Conservation (phyloP, 1,284 basidiomycete genomes). For the Peniophora sp. region DNA sequence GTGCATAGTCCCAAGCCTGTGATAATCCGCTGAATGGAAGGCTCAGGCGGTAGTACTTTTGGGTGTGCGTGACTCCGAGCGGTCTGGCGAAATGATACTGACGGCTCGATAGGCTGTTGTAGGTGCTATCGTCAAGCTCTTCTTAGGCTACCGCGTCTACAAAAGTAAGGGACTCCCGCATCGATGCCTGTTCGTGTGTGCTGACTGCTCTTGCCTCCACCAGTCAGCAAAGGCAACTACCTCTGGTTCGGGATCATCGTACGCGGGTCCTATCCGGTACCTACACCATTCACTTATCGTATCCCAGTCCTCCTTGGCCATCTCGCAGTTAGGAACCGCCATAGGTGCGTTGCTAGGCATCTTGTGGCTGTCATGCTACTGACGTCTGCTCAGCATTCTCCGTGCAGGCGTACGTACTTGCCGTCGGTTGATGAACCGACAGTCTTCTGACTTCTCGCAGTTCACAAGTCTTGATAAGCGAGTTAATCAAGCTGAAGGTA, state of each 20-base stretch:
- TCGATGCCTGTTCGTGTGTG: background rate
- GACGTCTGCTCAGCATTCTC: background rate
- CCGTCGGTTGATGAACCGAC: background rate
- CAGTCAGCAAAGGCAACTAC: conserved; percentile 1
- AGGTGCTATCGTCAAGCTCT: background rate
- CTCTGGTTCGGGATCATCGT: background rate
- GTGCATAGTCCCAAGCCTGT: background rate
- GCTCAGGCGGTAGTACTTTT: background rate
- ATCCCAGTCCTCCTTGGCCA: background rate
- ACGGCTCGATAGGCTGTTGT: background rate
- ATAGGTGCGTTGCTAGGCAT: background rate
- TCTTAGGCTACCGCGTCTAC: background rate
- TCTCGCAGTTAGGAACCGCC: background rate
- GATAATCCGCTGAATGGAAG: background rate
- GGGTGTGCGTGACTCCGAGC: background rate
- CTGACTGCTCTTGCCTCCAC: background rate
- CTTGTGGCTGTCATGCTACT: background rate
- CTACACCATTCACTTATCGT: background rate
- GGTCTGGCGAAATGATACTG: too few relatives aligned
- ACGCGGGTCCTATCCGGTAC: background rate
- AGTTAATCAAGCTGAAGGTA: background rate
- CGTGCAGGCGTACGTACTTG: background rate
- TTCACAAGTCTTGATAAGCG: background rate
- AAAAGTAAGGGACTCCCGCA: background rate
- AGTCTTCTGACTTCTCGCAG: background rate